These are phyloP conservation scores for Apiospora koreana DNA, from an alignment of 2,329 filamentous ascomycete species.

Conservation along the genomic window DNA sequence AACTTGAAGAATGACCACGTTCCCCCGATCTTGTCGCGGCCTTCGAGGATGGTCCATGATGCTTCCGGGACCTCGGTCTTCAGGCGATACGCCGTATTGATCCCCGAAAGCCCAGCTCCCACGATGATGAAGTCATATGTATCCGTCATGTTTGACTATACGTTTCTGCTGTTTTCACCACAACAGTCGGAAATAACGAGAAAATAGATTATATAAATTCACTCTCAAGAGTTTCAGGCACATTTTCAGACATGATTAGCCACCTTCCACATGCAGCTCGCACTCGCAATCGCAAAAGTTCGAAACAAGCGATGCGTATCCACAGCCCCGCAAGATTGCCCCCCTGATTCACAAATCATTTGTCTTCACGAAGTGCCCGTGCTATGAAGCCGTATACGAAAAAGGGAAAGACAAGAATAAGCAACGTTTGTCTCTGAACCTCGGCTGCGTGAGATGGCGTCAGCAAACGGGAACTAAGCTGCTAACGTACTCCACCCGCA, in stretches of 20 bases:
- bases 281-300: not conserved
- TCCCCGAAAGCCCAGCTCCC: slow-evolving; percentile 59
- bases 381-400: not conserved
- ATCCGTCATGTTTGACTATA: not conserved
- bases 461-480: not conserved
- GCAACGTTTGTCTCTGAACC: not conserved
- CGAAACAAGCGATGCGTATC: not conserved
- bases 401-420: too few species aligned
- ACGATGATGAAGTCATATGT: slow-evolving; percentile 61
- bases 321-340: not conserved
- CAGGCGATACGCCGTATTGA: slow-evolving; percentile 69
- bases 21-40: slow-evolving; percentile 66
- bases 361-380: not conserved
- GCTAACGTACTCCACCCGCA: not conserved
- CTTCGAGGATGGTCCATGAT: slow-evolving; percentile 68
- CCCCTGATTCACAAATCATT: not conserved
- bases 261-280: not conserved
- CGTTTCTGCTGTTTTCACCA: too few species aligned
- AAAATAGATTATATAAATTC: not conserved
- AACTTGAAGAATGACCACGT: slow-evolving; percentile 81
- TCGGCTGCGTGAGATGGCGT: not conserved
- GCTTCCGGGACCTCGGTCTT: slow-evolving; percentile 57
- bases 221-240: not conserved
- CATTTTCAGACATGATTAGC: not conserved
- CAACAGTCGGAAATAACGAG: not conserved